Evolutionary conservation across 1,139 yeast species (phyloP).

Genomic region (Blastobotrys aristatus): DNA sequence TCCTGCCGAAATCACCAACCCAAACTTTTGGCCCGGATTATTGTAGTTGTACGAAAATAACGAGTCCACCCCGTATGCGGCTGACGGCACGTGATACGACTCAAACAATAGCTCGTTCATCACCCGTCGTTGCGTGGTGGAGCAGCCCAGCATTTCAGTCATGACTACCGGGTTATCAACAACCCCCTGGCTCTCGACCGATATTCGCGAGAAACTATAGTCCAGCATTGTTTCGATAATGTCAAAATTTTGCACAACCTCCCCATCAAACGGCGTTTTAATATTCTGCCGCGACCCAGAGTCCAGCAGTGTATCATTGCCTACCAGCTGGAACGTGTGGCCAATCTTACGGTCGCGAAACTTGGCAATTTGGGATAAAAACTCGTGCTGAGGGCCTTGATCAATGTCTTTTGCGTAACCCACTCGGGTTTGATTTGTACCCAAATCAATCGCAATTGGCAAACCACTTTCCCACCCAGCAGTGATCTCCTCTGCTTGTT

Average conservation of each 20-base stretch:
- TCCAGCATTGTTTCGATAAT: constrained; percentile 76
- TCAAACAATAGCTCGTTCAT: constrained; percentile 83
- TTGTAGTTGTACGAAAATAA: constrained; percentile 61
- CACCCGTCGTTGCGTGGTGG: constrained; percentile 61
- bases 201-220: constrained; percentile 70
- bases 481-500: constrained; percentile 47
- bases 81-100: constrained; percentile 67
- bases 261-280: constrained; percentile 82
- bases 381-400: constrained; percentile 54
- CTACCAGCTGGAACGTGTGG: constrained; percentile 65
- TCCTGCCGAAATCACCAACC: constrained; percentile 77
- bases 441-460: constrained; percentile 70
- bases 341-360: constrained; percentile 73
- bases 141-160: constrained; percentile 71
- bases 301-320: constrained; percentile 76
- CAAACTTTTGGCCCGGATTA: constrained; percentile 34
- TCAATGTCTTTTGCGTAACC: constrained; percentile 53
- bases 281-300: constrained; percentile 61
- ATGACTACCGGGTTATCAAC: constrained; percentile 78
- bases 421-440: constrained; percentile 62
- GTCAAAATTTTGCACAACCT: constrained; percentile 89
- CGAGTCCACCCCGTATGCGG: constrained; percentile 76
- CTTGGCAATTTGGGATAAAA: constrained; percentile 66
- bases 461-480: constrained; percentile 47
- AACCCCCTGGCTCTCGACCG: constrained; percentile 49